Conservation (phyloP, 1,139 yeast species). For the Pichia sp. region DNA sequence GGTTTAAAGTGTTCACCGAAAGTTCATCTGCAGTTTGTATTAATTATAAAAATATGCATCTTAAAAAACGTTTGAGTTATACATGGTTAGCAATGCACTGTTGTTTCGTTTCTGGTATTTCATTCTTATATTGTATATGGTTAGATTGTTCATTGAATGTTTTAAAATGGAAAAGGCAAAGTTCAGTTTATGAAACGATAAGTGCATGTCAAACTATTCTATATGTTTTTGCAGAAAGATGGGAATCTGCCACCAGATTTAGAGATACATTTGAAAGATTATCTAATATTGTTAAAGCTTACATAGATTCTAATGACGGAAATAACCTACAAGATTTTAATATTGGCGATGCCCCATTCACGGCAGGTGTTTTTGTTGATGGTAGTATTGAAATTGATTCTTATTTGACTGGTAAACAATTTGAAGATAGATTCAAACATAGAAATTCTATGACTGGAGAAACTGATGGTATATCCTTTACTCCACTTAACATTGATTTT, state of each 20-base stretch:
- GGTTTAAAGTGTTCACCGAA: conserved; percentile 31
- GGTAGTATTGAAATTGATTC: conserved; percentile 17
- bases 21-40: conserved; percentile 29
- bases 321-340: not conserved
- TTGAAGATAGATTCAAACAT: conserved; percentile 7
- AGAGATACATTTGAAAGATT: conserved; percentile 19
- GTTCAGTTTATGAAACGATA: conserved; percentile 28
- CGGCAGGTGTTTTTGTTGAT: conserved; percentile 13
- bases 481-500: not conserved
- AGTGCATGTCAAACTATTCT: conserved; percentile 29
- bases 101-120: conserved; percentile 29
- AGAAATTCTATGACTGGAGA: conserved; percentile 4
- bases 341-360: conserved; percentile 3
- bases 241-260: conserved; percentile 23
- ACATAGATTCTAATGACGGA: conserved; percentile 7
- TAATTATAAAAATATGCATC: conserved; percentile 26
- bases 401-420: conserved; percentile 11
- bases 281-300: conserved; percentile 11
- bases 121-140: conserved; percentile 31
- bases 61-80: conserved; percentile 24
- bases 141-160: conserved; percentile 23
- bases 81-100: conserved; percentile 32
- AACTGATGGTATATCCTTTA: conserved; percentile 4
- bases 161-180: conserved; percentile 24
- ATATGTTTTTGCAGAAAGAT: conserved; percentile 29